Base-by-base conservation (phyloP, 768 basidiomycete species). In the Stropharia rugosoannulata region DNA sequence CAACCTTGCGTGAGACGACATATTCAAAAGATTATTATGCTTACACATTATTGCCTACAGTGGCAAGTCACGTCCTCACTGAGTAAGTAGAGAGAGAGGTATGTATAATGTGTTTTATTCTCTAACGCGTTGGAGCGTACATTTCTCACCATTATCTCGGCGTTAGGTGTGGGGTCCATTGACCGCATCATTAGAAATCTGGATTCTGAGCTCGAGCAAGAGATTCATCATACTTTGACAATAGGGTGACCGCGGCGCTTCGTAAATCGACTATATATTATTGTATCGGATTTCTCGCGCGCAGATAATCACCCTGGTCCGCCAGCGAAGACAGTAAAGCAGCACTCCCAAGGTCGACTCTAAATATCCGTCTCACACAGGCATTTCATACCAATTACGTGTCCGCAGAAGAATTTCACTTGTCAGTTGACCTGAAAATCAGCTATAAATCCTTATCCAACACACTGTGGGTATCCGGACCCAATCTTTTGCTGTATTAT, bases 71-170 rank as follows among this genome's bases (percentile, higher is more conserved):
- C 27, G 22, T 37, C 29, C 29, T 32, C 29, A 32, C 29, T 32
- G 29, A 32, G 29, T 32, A 10, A 10, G 29, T 32, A 32, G 9
- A 32, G 5, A 32, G 29, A 32, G 22, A 4, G 22, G 29, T 32
- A 32, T 32, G 9, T 32, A 32, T 32, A 7, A 32, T 32, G 29
- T 32, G 29, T 10, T 32, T 32, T 32, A 32, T 32, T 32, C 9
- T 10, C 29, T 32, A 32, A 32, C 29, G 29, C 29, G 2, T 10
- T 32, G 9, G 29, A 32, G 29, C 9, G 29, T 7, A 32, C 29
- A 32, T 10, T 43, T 50, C 36, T 41, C 50, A 51, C 32, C 50
- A 51, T 7, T 51, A 51, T 51, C 50, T 51, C 50, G 50, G 50
- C 39, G 41, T 51, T 51, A 16, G 18, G 32, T 40, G 50, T 51